These are phyloP conservation scores for Aspergillus wentii DNA, from an alignment of 495 filamentous ascomycete genomes.

Conservation along the genomic window DNA sequence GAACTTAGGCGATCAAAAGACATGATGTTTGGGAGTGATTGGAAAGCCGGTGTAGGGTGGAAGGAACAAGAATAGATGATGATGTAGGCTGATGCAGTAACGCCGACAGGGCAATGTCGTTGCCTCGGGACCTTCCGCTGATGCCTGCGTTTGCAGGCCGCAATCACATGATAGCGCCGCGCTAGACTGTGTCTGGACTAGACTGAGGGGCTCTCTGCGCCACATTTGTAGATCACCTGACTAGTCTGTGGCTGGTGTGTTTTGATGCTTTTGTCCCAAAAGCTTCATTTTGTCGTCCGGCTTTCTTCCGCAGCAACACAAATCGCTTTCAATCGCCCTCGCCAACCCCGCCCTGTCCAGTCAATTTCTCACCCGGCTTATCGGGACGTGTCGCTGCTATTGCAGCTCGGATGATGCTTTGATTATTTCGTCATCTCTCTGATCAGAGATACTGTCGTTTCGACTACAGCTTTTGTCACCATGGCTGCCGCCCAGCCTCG, in stretches of 20 bases:
- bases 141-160: slow-evolving; percentile 25
- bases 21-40: slow-evolving; percentile 47
- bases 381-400: slow-evolving; percentile 6
- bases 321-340: slow-evolving; percentile 9
- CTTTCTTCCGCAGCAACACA: neutral
- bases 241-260: slow-evolving; percentile 30
- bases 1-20: slow-evolving; percentile 84
- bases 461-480: slow-evolving; percentile 20
- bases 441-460: slow-evolving; percentile 24
- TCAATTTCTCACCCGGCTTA: slow-evolving; percentile 5
- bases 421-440: slow-evolving; percentile 17
- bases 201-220: slow-evolving; percentile 4
- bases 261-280: slow-evolving; percentile 32
- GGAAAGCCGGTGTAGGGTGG: slow-evolving; percentile 3
- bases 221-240: slow-evolving; percentile 28
- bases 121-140: slow-evolving; percentile 19
- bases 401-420: slow-evolving; percentile 32
- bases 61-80: slow-evolving; percentile 5
- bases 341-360: slow-evolving; percentile 4
- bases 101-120: neutral
- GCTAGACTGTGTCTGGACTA: slow-evolving; percentile 16
- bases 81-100: slow-evolving; percentile 5
- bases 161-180: slow-evolving; percentile 33
- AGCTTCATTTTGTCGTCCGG: slow-evolving; percentile 19
- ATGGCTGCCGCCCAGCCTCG: slow-evolving; percentile 46